Base-by-base conservation (phyloP, 1,284 basidiomycete species). In the Boletus coffeatus region DNA sequence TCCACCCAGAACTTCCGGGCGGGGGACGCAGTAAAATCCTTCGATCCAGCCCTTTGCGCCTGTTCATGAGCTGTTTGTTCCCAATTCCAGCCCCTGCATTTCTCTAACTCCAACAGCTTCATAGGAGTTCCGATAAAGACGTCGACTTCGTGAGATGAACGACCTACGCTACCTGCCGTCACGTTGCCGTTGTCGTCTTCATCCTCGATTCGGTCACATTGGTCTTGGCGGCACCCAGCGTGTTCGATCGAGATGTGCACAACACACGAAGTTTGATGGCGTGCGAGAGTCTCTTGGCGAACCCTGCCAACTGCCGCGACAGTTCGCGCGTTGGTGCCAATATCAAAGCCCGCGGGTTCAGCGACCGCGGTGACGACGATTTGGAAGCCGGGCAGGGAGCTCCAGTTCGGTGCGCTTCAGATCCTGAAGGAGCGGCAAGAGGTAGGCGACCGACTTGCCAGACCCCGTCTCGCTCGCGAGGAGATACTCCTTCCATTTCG, bases 361-460 rank as follows among this genome's bases (percentile, higher is more conserved):
- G 71, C 21, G 74, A 66, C 39, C 65, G 63, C 11, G 58, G 5
- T 32, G 65, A 67, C 25, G 67, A 56, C 29, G 67, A 56, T 58
- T 57, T 64, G 50, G n/a, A n/a, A n/a, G n/a, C n/a, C 10, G 18
- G 13, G 48, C 39, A 21, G 62, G 59, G 18, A 60, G 65, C 32
- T 66, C 65, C 21, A 74, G 64, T 70, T 91, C 87, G 2, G 80
- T 79, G 58, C 77, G 73, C 73, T 95, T 95, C 68, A 95, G 79
- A 62, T 83, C 78, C 67, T 94, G 90, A 4, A 95, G 79, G 56
- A 95, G 73, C 0, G 93, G 93, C 2, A 95, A 80, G 41, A 95
- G 83, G 72, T 94, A 95, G 1, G 93, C 93, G n/a, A 94, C 82
- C 4, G 90, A 93, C 77, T 96, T 96, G 1, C 93, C 93, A 0